phyloP scores from a whole-genome alignment of 495 filamentous ascomycete species.

The Lindgomyces ingoldianus region DNA sequence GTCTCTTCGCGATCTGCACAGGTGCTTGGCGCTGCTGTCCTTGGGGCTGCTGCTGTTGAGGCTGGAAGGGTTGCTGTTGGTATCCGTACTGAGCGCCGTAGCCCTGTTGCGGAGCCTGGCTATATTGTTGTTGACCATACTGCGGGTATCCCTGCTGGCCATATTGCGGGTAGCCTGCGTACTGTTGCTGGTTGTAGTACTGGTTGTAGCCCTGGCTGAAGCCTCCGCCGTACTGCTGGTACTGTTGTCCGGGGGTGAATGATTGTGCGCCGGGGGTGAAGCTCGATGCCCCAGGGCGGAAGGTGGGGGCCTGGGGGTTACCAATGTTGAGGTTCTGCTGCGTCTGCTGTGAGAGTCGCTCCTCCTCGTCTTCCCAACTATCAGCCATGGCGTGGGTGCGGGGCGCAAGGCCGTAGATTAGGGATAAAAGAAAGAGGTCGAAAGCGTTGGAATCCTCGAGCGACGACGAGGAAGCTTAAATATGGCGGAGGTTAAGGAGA shows the following conservation, averaged over 20 bases:
- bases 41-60: slow-evolving; percentile 29
- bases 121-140: slow-evolving; percentile 45
- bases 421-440: background rate
- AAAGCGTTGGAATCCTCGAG: background rate
- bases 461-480: background rate
- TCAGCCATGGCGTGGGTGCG: slow-evolving; percentile 65
- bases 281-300: slow-evolving; percentile 73
- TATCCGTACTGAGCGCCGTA: slow-evolving; percentile 49
- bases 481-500: background rate
- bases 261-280: slow-evolving; percentile 78
- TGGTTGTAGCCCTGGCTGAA: slow-evolving; percentile 54
- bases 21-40: slow-evolving; percentile 52
- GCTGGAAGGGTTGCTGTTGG: slow-evolving; percentile 32
- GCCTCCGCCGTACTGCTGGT: slow-evolving; percentile 58
- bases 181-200: slow-evolving; percentile 48
- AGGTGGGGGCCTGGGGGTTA: slow-evolving; percentile 54
- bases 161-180: slow-evolving; percentile 31
- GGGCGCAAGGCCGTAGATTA: background rate
- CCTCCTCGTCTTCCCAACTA: slow-evolving; percentile 96
- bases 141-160: slow-evolving; percentile 38
- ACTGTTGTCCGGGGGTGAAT: slow-evolving; percentile 71
- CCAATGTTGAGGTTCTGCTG: slow-evolving; percentile 75
- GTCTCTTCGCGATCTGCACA: slow-evolving; percentile 65
- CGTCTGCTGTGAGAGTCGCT: slow-evolving; percentile 76
- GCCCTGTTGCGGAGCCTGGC: slow-evolving; percentile 44